Evolutionary conservation across 164 flowering plant genomes (phyloP), one percentile per base, ranked within the genome.

Genomic region (Magnolia kwangsiensis): DNA sequence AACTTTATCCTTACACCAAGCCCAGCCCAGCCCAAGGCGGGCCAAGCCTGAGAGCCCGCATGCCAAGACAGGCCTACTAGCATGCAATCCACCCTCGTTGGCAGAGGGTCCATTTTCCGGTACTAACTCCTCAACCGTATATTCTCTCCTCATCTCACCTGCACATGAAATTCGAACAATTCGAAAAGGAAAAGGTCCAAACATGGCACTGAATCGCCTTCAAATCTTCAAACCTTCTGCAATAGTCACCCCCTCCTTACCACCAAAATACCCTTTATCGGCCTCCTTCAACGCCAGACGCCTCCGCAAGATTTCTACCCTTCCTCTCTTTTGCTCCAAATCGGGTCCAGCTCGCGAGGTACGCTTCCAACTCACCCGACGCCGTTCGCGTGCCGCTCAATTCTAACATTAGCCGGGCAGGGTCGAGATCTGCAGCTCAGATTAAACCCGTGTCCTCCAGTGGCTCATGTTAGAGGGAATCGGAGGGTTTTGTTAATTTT

Each of bases 201-300:
- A 31, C 29, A 68, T 68, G 71, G 71, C 71, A 50, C 23, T 68
- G 7, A 29, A 68, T 31, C 71, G 51, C 50, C 50, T 68, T 7
- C 71, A 68, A 5, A 8, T 68, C 71, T 45, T 68, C 50, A 27
- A 18, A 8, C 9, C 71, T 13, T 14, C n/a, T 31, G 18, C 51
- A 16, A 27, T 31, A 19, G 18, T 31, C 71, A 27, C 37, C 49
- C 71, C 71, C 50, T 5, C 45, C 7, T 10, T 37, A 24, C 18
- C 37, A 68, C 71, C 71, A 37, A 68, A 68, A 27, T 2, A 27
- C 20, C 71, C 50, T 31, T 31, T 68, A 2, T 29, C 71, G 14
- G 51, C 8, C 49, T 14, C 71, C 11, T 37, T 68, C 71, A 27
- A 31, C 20, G 71, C 19, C 8, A 68, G 31, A 68, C 20, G 71